These are phyloP conservation scores for Huntiella abstrusa DNA, from an alignment of 2,329 filamentous ascomycete genomes.

Conservation along the genomic window DNA sequence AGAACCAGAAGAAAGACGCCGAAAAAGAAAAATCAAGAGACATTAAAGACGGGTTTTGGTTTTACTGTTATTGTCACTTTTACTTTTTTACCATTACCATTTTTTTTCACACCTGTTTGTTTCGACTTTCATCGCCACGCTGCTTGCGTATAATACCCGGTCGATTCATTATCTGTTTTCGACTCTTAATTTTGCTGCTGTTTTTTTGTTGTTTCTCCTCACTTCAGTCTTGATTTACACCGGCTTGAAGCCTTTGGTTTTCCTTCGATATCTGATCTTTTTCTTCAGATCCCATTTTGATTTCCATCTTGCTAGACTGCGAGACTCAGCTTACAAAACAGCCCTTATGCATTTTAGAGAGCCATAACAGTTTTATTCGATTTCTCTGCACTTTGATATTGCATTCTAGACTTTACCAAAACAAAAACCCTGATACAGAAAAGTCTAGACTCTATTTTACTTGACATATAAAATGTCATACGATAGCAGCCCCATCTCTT, in stretches of 20 bases:
- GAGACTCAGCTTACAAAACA: neutral
- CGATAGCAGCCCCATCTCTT: slow-evolving; percentile 27
- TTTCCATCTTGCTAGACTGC: neutral
- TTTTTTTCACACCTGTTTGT: neutral
- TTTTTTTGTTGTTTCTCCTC: neutral
- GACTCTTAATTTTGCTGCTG: neutral
- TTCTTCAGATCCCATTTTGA: neutral
- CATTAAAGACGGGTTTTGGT: neutral
- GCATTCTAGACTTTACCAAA: neutral
- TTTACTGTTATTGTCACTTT: too few species aligned
- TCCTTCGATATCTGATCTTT: neutral
- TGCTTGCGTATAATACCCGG: neutral
- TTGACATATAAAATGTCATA: slow-evolving; percentile 7
- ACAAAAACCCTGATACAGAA: neutral
- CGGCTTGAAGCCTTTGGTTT: neutral
- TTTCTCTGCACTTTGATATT: neutral
- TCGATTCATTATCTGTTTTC: neutral
- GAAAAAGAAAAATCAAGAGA: neutral
- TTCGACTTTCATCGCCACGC: neutral
- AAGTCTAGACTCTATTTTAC: neutral
- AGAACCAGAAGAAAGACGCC: neutral
- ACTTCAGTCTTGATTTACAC: neutral
- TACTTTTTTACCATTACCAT: neutral
- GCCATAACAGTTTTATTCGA: slow-evolving; percentile 4
- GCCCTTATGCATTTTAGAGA: slow-evolving; percentile 5